Percentiles rank a stretch among this genome's conserved stretches.
These are phyloP conservation scores for Colletotrichum caudatum DNA, from an alignment of 2,329 filamentous ascomycete genomes.

Conservation along the genomic window DNA sequence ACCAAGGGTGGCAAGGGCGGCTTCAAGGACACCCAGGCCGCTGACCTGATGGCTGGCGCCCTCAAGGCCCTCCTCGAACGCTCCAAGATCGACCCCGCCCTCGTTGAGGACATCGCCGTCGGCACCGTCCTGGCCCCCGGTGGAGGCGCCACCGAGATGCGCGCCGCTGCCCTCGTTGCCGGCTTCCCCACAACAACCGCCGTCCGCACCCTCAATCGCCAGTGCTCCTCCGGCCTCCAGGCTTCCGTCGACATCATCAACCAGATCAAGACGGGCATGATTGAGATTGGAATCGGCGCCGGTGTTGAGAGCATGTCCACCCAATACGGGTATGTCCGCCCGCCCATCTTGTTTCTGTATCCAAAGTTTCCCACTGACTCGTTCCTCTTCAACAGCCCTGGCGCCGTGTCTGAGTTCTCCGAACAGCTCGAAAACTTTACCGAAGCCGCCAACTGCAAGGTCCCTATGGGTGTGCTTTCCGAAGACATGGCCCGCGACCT, in stretches of 20 bases:
- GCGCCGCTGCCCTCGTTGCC: slow-evolving; percentile 88
- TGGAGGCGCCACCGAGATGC: slow-evolving; percentile 96
- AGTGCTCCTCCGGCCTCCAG: slow-evolving; percentile 94
- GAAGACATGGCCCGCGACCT: slow-evolving; percentile 95
- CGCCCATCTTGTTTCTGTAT: neutral
- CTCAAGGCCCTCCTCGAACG: slow-evolving; percentile 85
- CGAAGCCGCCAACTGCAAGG: slow-evolving; percentile 94
- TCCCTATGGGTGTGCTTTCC: slow-evolving; percentile 93
- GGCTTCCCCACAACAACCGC: slow-evolving; percentile 88
- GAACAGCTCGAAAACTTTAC: slow-evolving; percentile 85
- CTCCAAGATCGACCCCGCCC: slow-evolving; percentile 86
- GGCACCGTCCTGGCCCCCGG: slow-evolving; percentile 92
- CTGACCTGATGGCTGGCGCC: slow-evolving; percentile 86
- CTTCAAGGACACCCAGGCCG: slow-evolving; percentile 93
- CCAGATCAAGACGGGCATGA: slow-evolving; percentile 91
- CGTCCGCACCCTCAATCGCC: slow-evolving; percentile 90
- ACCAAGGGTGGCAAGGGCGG: slow-evolving; percentile 93
- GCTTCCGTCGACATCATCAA: slow-evolving; percentile 95
- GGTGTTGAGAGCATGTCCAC: slow-evolving; percentile 97
- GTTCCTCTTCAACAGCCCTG: slow-evolving; percentile 70
- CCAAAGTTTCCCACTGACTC: slow-evolving; percentile 19
- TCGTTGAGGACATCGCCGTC: slow-evolving; percentile 93
- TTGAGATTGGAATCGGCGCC: slow-evolving; percentile 92
- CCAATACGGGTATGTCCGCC: slow-evolving; percentile 80
- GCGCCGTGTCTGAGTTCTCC: slow-evolving; percentile 92